Base-by-base conservation (phyloP, 2,329 filamentous ascomycete species). In the Cordyceps javanica region DNA sequence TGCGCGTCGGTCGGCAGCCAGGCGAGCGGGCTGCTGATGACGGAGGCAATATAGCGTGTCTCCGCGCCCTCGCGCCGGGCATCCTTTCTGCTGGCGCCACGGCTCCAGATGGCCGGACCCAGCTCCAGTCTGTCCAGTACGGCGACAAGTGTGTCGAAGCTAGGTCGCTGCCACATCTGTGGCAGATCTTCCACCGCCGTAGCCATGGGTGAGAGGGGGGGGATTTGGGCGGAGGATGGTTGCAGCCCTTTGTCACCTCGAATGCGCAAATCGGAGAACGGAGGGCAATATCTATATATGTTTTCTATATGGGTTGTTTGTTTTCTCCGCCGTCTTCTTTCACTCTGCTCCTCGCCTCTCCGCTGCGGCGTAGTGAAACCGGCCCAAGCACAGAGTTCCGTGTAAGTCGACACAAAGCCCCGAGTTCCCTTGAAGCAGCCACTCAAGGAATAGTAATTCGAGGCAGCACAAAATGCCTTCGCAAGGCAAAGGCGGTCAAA, bases 151-250 rank as follows among this genome's bases (percentile, higher is more conserved):
- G 80, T 77, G 32, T 77, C 73, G 59, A 83, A 86, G 21, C 84
- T 77, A 7, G 92, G 92, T 66, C 83, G 87, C 65, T 87, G 82
- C 80, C 91, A 90, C 61, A 93, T 79, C 67, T 91, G 89, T n/a
- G 91, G 90, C 26, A 96, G 82, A 67, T 93, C 89, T 59, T 73
- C 72, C 58, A 72, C 65, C 55, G 72, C 67, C 32, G 72, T 62
- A 25, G 64, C 66, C 69, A 72, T 72, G 23, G 39, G 61, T 10
- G 7, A 19, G 21, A 16, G 14, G 10, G 11, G 21, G 10, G 19
- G 5, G 39, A 39, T 19, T 39, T 19, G n/a, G 39, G 7, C 19
- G 34, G n/a, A 14, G 34, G 14, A 38, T 4, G 16, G 36, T 6
- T 14, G 13, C 3, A 38, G 19, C 19, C 44, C 23, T 32, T 50